Evolutionary conservation across 352 stramenopile species (phyloP), one percentile per base, ranked within the genome.

Genomic region (Blastocystis hominis): DNA sequence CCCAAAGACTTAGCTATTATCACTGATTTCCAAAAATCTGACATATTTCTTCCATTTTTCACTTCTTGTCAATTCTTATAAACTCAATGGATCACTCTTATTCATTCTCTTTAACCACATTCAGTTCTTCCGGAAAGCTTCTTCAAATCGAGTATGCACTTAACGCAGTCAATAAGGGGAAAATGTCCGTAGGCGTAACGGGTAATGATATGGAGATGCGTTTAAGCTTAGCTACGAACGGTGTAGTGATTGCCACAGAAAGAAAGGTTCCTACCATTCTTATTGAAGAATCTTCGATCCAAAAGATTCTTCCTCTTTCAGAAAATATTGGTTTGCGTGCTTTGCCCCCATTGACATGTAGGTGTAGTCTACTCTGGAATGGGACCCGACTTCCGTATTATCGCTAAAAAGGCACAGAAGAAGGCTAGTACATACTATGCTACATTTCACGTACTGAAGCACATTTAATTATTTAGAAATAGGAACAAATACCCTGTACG

Each of bases 121-220:
- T 99, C 92, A 98, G 95, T 90, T 93, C 95, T 86, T 98, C 95
- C 47, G 97, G 97, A 64, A 98, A 99, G 92, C 92, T 99, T 64
- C 92, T 99, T 64, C 96, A 99, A 92, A 99, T 99, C 89, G 96
- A 99, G 91, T 98, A 99, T 89, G 97, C 97, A 40, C 92, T 99
- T 1, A 98, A 98, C 88, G 96, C 96, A 6, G 96, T 99, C n/a
- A 93, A 93, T 78, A 94, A 97, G 89, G 97, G 97, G 38, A 96
- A 97, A 86, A 98, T 95, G 34, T 97, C 95, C 56, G 91, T 99
- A 24, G 97, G 97, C 89, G 99, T 99, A 90, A 94, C 94, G 75
- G 94, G 92, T 94, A 91, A 53, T 70, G 7, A 64, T 1, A 70
- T 30, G 10, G 56, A 86, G 59, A 20, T 13, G n/a, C 1, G 15